Evolutionary conservation across 495 filamentous ascomycete species (phyloP).

Genomic region (Penicillium lividum): DNA sequence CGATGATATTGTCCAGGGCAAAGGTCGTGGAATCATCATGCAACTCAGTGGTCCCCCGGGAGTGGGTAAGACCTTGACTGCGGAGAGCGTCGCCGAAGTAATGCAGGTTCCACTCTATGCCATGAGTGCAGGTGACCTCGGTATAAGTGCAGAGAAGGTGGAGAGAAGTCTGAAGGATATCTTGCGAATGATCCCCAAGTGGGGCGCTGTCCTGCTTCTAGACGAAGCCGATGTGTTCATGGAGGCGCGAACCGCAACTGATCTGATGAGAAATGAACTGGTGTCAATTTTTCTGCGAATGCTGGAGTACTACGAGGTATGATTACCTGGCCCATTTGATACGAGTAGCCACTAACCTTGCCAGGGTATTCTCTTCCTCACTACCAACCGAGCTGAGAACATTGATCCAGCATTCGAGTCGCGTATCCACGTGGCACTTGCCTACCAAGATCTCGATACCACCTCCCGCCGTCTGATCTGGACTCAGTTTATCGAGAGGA

Average conservation of each 20-base stretch:
- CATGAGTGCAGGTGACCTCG: constrained; percentile 58
- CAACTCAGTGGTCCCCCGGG: constrained; percentile 45
- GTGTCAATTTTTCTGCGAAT: constrained; percentile 54
- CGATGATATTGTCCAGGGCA: constrained; percentile 34
- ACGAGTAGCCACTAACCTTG: constrained; percentile 5
- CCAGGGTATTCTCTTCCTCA: constrained; percentile 63
- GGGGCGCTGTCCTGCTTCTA: constrained; percentile 48
- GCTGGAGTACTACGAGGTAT: constrained; percentile 52
- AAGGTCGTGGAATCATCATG: constrained; percentile 39
- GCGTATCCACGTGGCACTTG: constrained; percentile 52
- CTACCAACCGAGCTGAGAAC: constrained; percentile 52
- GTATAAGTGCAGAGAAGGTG: constrained; percentile 47
- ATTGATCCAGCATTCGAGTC: constrained; percentile 55
- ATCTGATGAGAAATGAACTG: constrained; percentile 43
- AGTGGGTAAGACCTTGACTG: constrained; percentile 46
- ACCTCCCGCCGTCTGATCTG: constrained; percentile 31
- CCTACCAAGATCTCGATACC: constrained; percentile 43
- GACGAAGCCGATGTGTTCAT: constrained; percentile 53
- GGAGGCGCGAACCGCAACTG: constrained; percentile 34
- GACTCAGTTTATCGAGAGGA: constrained; percentile 29
- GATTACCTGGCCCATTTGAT: background rate
- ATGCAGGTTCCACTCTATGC: constrained; percentile 35
- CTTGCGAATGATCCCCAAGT: constrained; percentile 49
- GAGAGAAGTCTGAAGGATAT: constrained; percentile 52
- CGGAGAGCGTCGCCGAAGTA: constrained; percentile 37